Percentiles rank a stretch among this genome's conserved stretches.
phyloP scores from a whole-genome alignment of 2,329 filamentous ascomycete genomes.

The Bipolaris gigantea region DNA sequence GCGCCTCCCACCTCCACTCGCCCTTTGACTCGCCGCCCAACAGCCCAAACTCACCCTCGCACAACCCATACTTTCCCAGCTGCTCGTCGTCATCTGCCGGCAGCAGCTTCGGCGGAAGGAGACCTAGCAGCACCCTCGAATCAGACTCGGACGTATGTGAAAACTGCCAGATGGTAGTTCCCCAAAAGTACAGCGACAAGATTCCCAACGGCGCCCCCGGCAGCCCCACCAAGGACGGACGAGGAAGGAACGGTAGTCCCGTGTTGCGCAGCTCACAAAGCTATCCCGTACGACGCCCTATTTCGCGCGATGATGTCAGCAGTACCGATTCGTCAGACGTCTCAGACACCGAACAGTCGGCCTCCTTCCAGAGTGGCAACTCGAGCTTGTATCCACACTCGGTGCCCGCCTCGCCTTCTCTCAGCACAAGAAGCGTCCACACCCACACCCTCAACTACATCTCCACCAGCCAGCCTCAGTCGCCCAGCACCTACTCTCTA shows the following conservation, averaged over 20 bases:
- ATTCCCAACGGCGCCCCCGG: slow-evolving; percentile 58
- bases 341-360: slow-evolving; percentile 45
- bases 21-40: slow-evolving; percentile 48
- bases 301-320: slow-evolving; percentile 32
- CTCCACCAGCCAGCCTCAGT: slow-evolving; percentile 59
- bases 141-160: slow-evolving; percentile 58
- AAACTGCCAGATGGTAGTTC: slow-evolving; percentile 60
- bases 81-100: slow-evolving; percentile 35
- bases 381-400: slow-evolving; percentile 39
- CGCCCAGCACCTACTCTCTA: slow-evolving; percentile 57
- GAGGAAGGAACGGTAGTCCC: slow-evolving; percentile 55
- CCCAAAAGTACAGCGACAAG: slow-evolving; percentile 57
- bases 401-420: slow-evolving; percentile 48
- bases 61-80: slow-evolving; percentile 56
- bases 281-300: slow-evolving; percentile 53
- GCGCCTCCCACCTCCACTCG: slow-evolving; percentile 38
- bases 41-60: slow-evolving; percentile 44
- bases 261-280: slow-evolving; percentile 59
- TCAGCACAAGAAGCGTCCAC: slow-evolving; percentile 49
- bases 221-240: slow-evolving; percentile 53
- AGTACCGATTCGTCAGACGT: slow-evolving; percentile 43
- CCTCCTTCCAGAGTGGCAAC: slow-evolving; percentile 39
- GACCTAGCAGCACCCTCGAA: slow-evolving; percentile 44
- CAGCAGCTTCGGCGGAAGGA: slow-evolving; percentile 35
- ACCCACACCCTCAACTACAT: slow-evolving; percentile 61